Percentiles rank a stretch among this genome's conserved stretches.
phyloP scores from a whole-genome alignment of 1,284 basidiomycete species.

The Boletus smithii region DNA sequence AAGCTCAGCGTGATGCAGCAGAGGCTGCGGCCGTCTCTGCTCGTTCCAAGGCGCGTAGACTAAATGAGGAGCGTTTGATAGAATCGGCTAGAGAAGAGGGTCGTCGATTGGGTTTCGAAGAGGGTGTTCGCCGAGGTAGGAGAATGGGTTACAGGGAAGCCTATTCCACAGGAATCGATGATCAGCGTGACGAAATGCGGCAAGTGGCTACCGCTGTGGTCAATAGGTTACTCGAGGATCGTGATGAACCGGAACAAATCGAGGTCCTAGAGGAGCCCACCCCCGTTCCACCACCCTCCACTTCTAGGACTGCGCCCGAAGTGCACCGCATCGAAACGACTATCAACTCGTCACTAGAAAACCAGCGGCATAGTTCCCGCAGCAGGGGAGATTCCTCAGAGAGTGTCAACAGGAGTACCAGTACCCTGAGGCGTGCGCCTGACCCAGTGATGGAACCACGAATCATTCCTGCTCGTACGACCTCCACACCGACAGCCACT shows the following conservation, averaged over 20 bases:
- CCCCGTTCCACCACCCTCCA: slow-evolving; percentile 21
- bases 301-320: slow-evolving; percentile 21
- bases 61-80: slow-evolving; percentile 46
- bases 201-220: slow-evolving; percentile 23
- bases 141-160: slow-evolving; percentile 35
- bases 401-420: slow-evolving; percentile 13
- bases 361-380: slow-evolving; percentile 19
- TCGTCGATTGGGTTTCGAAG: slow-evolving; percentile 49
- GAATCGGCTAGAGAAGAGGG: slow-evolving; percentile 53
- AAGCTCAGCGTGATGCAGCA: slow-evolving; percentile 49
- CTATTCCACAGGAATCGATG: slow-evolving; percentile 13
- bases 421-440: slow-evolving; percentile 10
- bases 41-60: slow-evolving; percentile 43
- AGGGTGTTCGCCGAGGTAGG: slow-evolving; percentile 49
- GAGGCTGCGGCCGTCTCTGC: slow-evolving; percentile 46
- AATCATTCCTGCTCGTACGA: slow-evolving; percentile 7
- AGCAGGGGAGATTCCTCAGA: slow-evolving; percentile 19
- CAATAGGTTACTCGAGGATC: slow-evolving; percentile 27
- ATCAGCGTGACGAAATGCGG: slow-evolving; percentile 17
- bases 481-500: slow-evolving; percentile 8
- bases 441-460: slow-evolving; percentile 15
- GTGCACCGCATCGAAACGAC: slow-evolving; percentile 25
- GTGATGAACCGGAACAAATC: slow-evolving; percentile 25
- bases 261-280: slow-evolving; percentile 16
- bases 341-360: slow-evolving; percentile 21